phyloP scores from a whole-genome alignment of 2,329 filamentous ascomycete species.

The Neofusicoccum kwambonambiense region DNA sequence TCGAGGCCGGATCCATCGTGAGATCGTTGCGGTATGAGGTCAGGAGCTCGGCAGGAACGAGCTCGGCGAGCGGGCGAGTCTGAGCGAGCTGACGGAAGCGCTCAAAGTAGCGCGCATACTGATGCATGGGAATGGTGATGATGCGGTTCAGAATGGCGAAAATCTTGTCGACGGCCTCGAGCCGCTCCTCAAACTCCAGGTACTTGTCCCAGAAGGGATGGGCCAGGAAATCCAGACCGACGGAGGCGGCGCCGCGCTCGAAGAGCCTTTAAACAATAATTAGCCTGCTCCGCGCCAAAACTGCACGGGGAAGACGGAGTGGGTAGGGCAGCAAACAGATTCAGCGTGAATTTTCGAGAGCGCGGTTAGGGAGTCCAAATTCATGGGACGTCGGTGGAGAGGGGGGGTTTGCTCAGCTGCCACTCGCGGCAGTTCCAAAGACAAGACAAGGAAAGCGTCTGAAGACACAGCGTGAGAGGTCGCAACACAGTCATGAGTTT shows the following conservation, averaged over 20 bases:
- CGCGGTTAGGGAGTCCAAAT: slow-evolving; percentile 13
- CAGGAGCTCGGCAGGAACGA: slow-evolving; percentile 68
- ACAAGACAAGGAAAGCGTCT: slow-evolving; percentile 46
- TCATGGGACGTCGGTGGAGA: slow-evolving; percentile 17
- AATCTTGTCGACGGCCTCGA: slow-evolving; percentile 79
- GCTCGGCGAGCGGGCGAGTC: slow-evolving; percentile 67
- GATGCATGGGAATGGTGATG: slow-evolving; percentile 89
- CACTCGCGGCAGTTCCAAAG: slow-evolving; percentile 18
- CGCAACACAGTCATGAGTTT: slow-evolving; percentile 21
- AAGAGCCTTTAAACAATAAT: slow-evolving; percentile 67
- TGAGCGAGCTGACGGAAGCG: slow-evolving; percentile 78
- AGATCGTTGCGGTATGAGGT: slow-evolving; percentile 70
- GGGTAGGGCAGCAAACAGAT: slow-evolving; percentile 45
- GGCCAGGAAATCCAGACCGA: slow-evolving; percentile 89
- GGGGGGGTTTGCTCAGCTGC: slow-evolving; percentile 14
- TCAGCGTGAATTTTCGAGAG: slow-evolving; percentile 17
- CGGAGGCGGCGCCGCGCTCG: slow-evolving; percentile 79
- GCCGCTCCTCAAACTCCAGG: slow-evolving; percentile 90
- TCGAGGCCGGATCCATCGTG: slow-evolving; percentile 56
- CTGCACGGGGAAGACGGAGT: slow-evolving; percentile 28
- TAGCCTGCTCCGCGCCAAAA: slow-evolving; percentile 31
- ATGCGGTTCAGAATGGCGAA: slow-evolving; percentile 80
- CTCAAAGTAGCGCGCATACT: slow-evolving; percentile 93
- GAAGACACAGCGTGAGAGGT: slow-evolving; percentile 31
- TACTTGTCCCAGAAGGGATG: slow-evolving; percentile 99